Evolutionary conservation across 768 basidiomycete species (phyloP).

Genomic region (Russula compacta): DNA sequence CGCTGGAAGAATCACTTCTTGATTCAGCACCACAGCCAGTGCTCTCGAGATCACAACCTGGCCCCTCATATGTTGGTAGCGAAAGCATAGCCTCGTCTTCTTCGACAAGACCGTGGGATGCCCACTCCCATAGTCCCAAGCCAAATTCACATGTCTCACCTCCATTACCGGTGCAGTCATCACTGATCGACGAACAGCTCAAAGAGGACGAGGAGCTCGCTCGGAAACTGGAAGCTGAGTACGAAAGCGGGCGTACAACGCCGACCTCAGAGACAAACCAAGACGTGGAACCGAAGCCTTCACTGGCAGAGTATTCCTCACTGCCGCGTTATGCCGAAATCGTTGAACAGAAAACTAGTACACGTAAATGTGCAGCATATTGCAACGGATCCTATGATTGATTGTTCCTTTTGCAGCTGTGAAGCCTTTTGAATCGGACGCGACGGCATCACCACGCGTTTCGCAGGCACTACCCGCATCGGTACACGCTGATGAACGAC

Average conservation of each 20-base stretch:
- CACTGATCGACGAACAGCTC: slow-evolving; percentile 13
- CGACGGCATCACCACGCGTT: background rate
- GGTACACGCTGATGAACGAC: background rate
- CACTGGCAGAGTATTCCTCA: background rate
- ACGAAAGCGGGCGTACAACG: slow-evolving; percentile 25
- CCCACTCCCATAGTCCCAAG: background rate
- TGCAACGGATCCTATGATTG: background rate
- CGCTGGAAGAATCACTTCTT: slow-evolving; percentile 6
- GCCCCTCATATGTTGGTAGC: background rate
- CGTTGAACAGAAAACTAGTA: background rate
- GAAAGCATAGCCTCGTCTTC: background rate
- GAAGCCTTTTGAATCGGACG: background rate
- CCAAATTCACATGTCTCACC: background rate
- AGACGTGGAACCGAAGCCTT: background rate
- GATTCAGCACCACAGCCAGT: background rate
- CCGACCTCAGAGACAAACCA: background rate
- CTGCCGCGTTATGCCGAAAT: slow-evolving; percentile 1
- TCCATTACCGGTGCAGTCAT: background rate
- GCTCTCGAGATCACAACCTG: background rate
- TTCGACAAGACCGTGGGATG: background rate
- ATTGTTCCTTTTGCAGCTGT: background rate
- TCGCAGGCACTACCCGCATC: background rate
- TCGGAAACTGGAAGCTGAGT: slow-evolving; percentile 31
- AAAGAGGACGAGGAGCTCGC: slow-evolving; percentile 39
- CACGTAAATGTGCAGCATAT: background rate